These are phyloP conservation scores for Gynandropsis gynandra DNA, from an alignment of 345 rosid species.

Conservation along the genomic window DNA sequence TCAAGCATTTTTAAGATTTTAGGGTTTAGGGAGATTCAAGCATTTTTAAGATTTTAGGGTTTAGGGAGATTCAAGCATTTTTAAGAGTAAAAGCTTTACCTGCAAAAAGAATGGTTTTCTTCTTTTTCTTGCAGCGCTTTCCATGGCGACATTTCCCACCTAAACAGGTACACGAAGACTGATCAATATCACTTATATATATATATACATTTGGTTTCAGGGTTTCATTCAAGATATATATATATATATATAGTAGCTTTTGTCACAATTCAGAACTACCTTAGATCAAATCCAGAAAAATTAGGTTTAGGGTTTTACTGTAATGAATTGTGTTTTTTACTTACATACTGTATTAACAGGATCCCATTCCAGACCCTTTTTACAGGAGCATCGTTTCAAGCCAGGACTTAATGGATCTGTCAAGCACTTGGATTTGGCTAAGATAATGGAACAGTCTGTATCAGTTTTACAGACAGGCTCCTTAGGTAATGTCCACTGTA, in stretches of 20 bases:
- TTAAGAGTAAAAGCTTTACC: too few relatives aligned
- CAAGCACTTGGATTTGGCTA: constrained; percentile 40
- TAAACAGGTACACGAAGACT: constrained; percentile 19
- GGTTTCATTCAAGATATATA: constrained; percentile 22
- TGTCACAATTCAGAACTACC: too few relatives aligned
- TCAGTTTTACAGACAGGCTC: constrained; percentile 43
- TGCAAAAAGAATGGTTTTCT: constrained; percentile 36
- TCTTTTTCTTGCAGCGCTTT: constrained; percentile 36
- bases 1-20: too few relatives aligned
- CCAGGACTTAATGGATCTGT: constrained; percentile 24
- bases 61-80: too few relatives aligned
- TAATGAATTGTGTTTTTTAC: too few relatives aligned
- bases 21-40: too few relatives aligned
- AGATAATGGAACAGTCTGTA: constrained; percentile 38
- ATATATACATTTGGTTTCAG: not conserved
- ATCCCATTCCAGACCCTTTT: constrained; percentile 49
- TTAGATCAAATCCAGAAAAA: too few relatives aligned
- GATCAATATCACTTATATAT: not conserved
- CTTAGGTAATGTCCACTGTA: constrained; percentile 48
- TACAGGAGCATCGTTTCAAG: constrained; percentile 41
- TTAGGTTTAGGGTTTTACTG: not conserved
- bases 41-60: too few relatives aligned
- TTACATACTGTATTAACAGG: constrained; percentile 40
- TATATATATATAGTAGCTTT: constrained; percentile 18
- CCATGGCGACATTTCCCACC: constrained; percentile 18